Conservation (phyloP, 768 basidiomycete genomes). For the Tylopilus rubrobrunneus region DNA sequence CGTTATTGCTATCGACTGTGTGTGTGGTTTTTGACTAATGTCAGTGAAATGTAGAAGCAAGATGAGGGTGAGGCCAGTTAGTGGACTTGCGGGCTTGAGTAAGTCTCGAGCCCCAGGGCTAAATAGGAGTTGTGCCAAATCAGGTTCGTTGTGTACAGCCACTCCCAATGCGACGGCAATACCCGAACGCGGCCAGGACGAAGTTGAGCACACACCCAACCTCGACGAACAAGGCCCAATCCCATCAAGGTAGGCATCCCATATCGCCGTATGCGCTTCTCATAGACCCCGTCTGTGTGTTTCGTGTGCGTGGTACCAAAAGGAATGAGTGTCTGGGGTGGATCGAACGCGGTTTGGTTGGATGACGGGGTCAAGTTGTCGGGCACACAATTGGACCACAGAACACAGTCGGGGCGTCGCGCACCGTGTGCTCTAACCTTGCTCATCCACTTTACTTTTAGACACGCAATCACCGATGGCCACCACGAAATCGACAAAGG, state of each 20-base stretch:
- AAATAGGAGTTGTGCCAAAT: neutral
- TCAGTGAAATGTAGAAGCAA: too few relatives aligned
- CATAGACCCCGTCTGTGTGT: neutral
- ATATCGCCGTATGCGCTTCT: neutral
- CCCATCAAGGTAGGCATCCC: constrained; percentile 25
- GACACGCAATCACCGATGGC: constrained; percentile 46
- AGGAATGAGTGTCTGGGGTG: constrained; percentile 9
- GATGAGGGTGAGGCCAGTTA: too few relatives aligned
- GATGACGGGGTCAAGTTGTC: constrained; percentile 10
- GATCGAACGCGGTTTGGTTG: constrained; percentile 17
- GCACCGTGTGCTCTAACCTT: neutral
- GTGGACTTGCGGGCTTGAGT: too few relatives aligned
- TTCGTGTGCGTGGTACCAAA: neutral
- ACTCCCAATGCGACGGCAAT: constrained; percentile 20
- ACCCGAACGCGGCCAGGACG: constrained; percentile 10
- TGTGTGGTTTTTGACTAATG: too few relatives aligned
- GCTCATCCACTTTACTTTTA: constrained; percentile 7
- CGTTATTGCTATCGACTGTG: too few relatives aligned
- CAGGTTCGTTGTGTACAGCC: constrained; percentile 17
- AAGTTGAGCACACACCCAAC: constrained; percentile 4
- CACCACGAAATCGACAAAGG: constrained; percentile 64
- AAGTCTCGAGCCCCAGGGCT: too few relatives aligned
- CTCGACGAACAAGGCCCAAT: constrained; percentile 26
- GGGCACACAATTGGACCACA: neutral
- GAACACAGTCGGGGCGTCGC: neutral